These are phyloP conservation scores for Fomitiporia mediterranea DNA, from an alignment of 1,284 basidiomycete species.

Conservation along the genomic window DNA sequence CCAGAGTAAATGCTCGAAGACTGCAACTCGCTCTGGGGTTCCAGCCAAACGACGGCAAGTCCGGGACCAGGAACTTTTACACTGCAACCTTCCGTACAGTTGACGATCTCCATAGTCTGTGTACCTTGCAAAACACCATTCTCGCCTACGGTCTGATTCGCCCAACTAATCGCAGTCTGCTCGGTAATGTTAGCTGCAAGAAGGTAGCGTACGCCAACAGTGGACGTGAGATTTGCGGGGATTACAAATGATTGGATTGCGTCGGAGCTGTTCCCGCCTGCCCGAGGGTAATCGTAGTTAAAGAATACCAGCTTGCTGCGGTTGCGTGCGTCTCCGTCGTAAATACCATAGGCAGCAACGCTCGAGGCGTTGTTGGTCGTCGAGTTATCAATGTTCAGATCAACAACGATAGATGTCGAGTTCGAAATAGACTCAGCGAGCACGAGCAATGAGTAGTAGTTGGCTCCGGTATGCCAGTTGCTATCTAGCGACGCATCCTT, in stretches of 20 bases:
- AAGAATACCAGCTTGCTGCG: constrained; percentile 50
- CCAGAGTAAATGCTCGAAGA: constrained; percentile 10
- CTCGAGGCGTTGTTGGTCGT: constrained; percentile 29
- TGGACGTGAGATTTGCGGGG: constrained; percentile 31
- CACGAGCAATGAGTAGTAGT: constrained; percentile 55
- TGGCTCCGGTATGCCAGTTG: constrained; percentile 46
- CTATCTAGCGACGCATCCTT: constrained; percentile 28
- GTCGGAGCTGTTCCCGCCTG: constrained; percentile 26
- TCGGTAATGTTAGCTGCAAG: constrained; percentile 43
- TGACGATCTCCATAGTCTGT: constrained; percentile 35
- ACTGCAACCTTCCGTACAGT: constrained; percentile 34
- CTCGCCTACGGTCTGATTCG: constrained; percentile 40
- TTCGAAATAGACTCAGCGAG: constrained; percentile 49
- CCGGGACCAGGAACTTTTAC: constrained; percentile 42
- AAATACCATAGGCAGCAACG: constrained; percentile 55
- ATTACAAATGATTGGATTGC: constrained; percentile 16
- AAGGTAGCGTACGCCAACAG: constrained; percentile 41
- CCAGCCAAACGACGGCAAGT: constrained; percentile 38
- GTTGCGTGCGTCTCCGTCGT: constrained; percentile 38
- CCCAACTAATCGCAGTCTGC: constrained; percentile 56
- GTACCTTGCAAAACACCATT: constrained; percentile 35
- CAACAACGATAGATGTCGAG: constrained; percentile 45
- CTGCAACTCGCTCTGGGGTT: constrained; percentile 7
- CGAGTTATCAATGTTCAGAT: constrained; percentile 43
- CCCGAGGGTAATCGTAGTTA: constrained; percentile 41